phyloP scores from a whole-genome alignment of 108 stramenopile species.

The Cyclotella atomus region DNA sequence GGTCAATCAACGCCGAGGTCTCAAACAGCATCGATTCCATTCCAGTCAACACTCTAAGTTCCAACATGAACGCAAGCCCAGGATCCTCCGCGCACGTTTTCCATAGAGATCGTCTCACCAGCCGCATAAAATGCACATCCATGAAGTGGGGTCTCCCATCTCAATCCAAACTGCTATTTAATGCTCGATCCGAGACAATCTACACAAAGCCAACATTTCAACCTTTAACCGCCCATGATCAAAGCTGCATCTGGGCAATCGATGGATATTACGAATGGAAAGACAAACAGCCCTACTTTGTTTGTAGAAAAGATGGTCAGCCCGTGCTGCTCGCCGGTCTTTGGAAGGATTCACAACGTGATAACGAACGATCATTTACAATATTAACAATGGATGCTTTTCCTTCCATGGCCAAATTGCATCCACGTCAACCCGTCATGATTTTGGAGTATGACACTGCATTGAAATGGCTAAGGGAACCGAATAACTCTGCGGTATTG shows the following conservation, averaged over 20 bases:
- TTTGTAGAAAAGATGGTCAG: slow-evolving; percentile 36
- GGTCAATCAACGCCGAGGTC: not conserved
- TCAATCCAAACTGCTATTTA: slow-evolving; percentile 60
- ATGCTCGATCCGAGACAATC: slow-evolving; percentile 81
- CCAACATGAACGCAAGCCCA: slow-evolving; percentile 22
- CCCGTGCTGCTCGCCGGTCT: slow-evolving; percentile 71
- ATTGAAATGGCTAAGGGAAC: slow-evolving; percentile 63
- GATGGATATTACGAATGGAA: slow-evolving; percentile 91
- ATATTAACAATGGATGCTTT: slow-evolving; percentile 79
- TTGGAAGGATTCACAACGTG: slow-evolving; percentile 66
- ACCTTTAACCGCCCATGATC: slow-evolving; percentile 39
- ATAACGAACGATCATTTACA: slow-evolving; percentile 68
- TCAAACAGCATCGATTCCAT: not conserved
- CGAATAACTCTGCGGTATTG: slow-evolving; percentile 40
- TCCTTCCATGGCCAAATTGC: slow-evolving; percentile 62
- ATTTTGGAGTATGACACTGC: slow-evolving; percentile 64
- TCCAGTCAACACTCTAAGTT: not conserved
- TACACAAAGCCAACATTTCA: slow-evolving; percentile 72
- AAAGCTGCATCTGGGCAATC: slow-evolving; percentile 72
- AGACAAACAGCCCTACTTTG: slow-evolving; percentile 84
- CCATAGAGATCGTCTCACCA: not conserved
- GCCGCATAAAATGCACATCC: slow-evolving; percentile 3
- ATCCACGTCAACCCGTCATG: slow-evolving; percentile 75
- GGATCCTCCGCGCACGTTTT: slow-evolving; percentile 15
- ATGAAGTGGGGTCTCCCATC: slow-evolving; percentile 80